Base-by-base conservation (phyloP, 169 alveolate genomes). In the Neospora caninum region DNA sequence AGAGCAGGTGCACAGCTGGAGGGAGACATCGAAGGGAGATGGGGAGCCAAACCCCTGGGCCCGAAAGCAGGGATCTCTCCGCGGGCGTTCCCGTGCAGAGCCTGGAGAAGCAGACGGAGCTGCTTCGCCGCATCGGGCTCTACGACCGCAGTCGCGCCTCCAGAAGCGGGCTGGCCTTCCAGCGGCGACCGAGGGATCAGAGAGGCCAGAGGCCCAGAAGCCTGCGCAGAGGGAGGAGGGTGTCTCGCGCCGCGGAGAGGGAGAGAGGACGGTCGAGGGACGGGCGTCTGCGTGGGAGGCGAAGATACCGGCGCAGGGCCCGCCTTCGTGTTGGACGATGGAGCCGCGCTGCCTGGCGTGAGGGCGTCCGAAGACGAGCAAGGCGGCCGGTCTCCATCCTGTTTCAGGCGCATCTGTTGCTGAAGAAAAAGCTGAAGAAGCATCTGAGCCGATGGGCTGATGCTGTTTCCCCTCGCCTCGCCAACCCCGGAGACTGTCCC, bases 131-230 rank as follows among this genome's bases (percentile, higher is more conserved):
- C n/a, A 16, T 64, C 73, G 73, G 73, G 73, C n/a, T 64, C 73
- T 29, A 64, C 73, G 73, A 64, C 73, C 73, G 73, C 73, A 29
- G 73, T 64, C 73, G 73, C 73, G 73, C n/a, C 73, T 64, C 73
- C 73, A 16, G 73, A 27, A 7, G 20, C 73, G 31, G 73, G 73
- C 16, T 9, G 34, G 73, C 34, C 73, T 29, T 27, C 73, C n/a
- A 22, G 73, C 73, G n/a, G 73, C 4, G 73, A 7, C 73, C 34
- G 7, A 64, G 73, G 73, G 73, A 64, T 29, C 58, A 49, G 22
- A 49, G 58, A 49, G 58, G 58, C 58, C 58, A 49, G 58, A 64
- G 73, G 73, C 20, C n/a, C 73, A 64, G 73, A 7, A 7, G 73
- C 34, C 25, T 1, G 34, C 73, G 73, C 73, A 27, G 18, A 18